phyloP scores from a whole-genome alignment of 148 eudicot genomes.

The Silene latifolia region DNA sequence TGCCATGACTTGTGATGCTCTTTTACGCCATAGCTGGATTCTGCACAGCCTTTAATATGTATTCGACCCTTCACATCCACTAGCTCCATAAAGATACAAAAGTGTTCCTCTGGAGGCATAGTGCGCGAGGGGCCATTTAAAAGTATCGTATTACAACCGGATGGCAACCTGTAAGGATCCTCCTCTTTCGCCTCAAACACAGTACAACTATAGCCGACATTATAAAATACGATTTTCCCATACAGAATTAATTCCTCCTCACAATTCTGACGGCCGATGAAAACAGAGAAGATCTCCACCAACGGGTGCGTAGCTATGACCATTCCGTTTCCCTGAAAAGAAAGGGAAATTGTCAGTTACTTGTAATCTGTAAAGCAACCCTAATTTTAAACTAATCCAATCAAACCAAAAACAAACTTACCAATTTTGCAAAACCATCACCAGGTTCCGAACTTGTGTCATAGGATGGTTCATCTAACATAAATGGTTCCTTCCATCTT shows the following conservation, averaged over 20 bases:
- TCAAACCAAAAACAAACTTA: background rate
- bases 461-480: background rate
- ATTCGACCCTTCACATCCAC: background rate
- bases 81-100: background rate
- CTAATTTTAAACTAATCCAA: background rate
- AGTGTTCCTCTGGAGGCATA: background rate
- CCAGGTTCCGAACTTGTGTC: background rate
- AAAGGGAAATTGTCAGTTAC: background rate
- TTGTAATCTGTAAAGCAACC: background rate
- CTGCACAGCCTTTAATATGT: background rate
- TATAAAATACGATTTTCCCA: background rate
- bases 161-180: background rate
- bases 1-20: background rate
- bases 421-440: background rate
- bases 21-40: background rate
- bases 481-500: background rate
- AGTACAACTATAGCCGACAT: too few relatives aligned
- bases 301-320: background rate
- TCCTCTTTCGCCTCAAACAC: background rate
- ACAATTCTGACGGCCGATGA: background rate
- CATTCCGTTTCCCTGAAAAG: background rate
- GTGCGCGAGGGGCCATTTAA: background rate
- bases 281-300: background rate
- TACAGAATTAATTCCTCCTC: slow-evolving; percentile 4
- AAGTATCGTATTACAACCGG: background rate